A percentile compares a stretch with the other conserved stretches of the same genome.
phyloP scores from a whole-genome alignment of 805 yeast genomes.

The Kluyveromyces wickerhamii region DNA sequence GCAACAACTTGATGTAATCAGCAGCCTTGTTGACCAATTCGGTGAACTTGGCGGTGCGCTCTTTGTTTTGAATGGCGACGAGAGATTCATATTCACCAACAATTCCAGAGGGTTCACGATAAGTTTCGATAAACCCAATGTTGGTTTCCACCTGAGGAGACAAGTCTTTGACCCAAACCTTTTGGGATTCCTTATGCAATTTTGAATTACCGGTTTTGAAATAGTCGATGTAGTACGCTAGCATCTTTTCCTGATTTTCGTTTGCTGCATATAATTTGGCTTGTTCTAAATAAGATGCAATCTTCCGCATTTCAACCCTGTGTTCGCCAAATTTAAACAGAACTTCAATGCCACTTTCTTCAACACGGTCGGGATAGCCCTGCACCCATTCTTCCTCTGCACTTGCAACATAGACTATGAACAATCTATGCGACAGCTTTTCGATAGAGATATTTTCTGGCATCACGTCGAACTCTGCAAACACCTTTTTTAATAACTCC shows the following conservation, averaged over 20 bases:
- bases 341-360: constrained; percentile 33
- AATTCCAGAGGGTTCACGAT: constrained; percentile 86
- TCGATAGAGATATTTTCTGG: constrained; percentile 68
- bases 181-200: constrained; percentile 78
- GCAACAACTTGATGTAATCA: constrained; percentile 54
- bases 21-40: constrained; percentile 61
- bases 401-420: constrained; percentile 63
- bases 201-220: constrained; percentile 77
- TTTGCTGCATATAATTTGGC: constrained; percentile 66
- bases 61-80: constrained; percentile 84
- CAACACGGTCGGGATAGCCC: constrained; percentile 38
- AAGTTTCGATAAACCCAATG: constrained; percentile 87
- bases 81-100: constrained; percentile 93
- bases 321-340: constrained; percentile 73
- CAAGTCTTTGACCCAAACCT: constrained; percentile 79
- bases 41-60: constrained; percentile 74
- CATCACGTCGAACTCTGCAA: constrained; percentile 34
- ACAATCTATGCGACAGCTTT: constrained; percentile 42
- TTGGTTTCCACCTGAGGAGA: constrained; percentile 75
- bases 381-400: constrained; percentile 38
- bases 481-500: constrained; percentile 41
- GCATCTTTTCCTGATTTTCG: constrained; percentile 59
- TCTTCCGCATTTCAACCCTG: constrained; percentile 49
- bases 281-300: constrained; percentile 45
- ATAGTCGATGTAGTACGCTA: constrained; percentile 56